Evolutionary conservation across 352 stramenopile species (phyloP).

Genomic region (Phytophthora pini): DNA sequence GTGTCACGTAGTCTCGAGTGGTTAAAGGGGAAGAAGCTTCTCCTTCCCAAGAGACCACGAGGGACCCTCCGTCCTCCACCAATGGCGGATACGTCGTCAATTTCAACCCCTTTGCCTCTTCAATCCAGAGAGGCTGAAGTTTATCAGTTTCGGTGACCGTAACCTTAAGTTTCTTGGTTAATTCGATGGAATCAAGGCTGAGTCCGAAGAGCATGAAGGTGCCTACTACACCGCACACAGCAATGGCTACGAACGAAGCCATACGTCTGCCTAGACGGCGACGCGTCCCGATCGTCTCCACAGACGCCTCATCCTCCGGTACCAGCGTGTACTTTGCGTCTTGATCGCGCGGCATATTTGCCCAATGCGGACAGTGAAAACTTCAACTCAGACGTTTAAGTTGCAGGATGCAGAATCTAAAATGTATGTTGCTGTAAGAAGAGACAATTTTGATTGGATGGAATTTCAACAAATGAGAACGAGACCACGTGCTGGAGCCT

Average conservation of each 20-base stretch:
- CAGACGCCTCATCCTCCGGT: conserved; percentile 19
- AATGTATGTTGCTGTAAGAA: conserved; percentile 1
- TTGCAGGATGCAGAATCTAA: background rate
- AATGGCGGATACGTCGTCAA: conserved; percentile 46
- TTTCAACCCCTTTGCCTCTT: conserved; percentile 20
- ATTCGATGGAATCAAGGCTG: too few species aligned
- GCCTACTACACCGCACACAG: conserved; percentile 15
- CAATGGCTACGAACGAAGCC: conserved; percentile 8
- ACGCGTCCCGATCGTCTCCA: conserved; percentile 5
- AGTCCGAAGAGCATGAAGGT: conserved; percentile 6
- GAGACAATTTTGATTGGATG: conserved; percentile 2
- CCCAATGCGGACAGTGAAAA: conserved; percentile 13
- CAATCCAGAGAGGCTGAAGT: too few species aligned
- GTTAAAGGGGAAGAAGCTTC: conserved; percentile 10
- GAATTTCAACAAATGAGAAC: conserved; percentile 16
- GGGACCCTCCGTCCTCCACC: conserved; percentile 53
- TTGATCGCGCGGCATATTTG: conserved; percentile 23
- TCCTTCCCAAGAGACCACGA: conserved; percentile 60
- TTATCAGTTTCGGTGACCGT: background rate
- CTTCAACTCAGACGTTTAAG: conserved; percentile 26
- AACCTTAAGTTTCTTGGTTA: background rate
- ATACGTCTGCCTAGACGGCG: conserved; percentile 17
- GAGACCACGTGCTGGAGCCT: background rate
- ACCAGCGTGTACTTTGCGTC: conserved; percentile 31
- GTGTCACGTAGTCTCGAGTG: conserved; percentile 60